These are phyloP conservation scores for Alternaria infectoria DNA, from an alignment of 2,329 filamentous ascomycete genomes.

Conservation along the genomic window DNA sequence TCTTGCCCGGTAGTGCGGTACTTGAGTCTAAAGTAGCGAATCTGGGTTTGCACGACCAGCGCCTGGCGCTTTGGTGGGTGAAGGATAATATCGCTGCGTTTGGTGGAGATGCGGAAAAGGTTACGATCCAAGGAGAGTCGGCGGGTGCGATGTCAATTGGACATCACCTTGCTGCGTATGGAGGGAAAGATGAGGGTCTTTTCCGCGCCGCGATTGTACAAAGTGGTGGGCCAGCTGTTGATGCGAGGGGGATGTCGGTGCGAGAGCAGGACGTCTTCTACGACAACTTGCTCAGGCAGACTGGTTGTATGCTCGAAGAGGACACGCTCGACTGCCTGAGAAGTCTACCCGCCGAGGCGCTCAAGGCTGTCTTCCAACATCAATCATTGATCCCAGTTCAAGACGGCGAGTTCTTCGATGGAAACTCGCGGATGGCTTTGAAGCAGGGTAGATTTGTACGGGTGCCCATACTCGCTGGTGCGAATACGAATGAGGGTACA, in stretches of 20 bases:
- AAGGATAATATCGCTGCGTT: constrained; percentile 58
- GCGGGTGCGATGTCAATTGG: constrained; percentile 63
- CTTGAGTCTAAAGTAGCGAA: background rate
- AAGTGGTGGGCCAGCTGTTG: background rate
- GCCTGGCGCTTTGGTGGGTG: constrained; percentile 51
- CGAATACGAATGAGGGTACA: constrained; percentile 66
- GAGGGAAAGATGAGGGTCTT: constrained; percentile 32
- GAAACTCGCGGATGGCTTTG: constrained; percentile 26
- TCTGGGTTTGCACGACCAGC: background rate
- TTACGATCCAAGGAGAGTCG: constrained; percentile 64
- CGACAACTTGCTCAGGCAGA: constrained; percentile 3
- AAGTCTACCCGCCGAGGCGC: background rate
- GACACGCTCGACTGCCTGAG: constrained; percentile 6
- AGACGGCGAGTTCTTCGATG: background rate
- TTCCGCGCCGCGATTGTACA: background rate
- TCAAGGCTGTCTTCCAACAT: background rate
- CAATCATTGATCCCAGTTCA: background rate
- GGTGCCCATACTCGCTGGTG: constrained; percentile 65
- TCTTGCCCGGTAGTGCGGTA: background rate
- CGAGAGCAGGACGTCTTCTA: constrained; percentile 8
- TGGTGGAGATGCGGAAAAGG: constrained; percentile 56
- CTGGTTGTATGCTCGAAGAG: background rate
- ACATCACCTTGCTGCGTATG: constrained; percentile 36
- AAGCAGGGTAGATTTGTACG: constrained; percentile 61
- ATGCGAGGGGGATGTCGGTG: background rate